phyloP scores from a whole-genome alignment of 164 flowering plant genomes.

The Taxillus chinensis region DNA sequence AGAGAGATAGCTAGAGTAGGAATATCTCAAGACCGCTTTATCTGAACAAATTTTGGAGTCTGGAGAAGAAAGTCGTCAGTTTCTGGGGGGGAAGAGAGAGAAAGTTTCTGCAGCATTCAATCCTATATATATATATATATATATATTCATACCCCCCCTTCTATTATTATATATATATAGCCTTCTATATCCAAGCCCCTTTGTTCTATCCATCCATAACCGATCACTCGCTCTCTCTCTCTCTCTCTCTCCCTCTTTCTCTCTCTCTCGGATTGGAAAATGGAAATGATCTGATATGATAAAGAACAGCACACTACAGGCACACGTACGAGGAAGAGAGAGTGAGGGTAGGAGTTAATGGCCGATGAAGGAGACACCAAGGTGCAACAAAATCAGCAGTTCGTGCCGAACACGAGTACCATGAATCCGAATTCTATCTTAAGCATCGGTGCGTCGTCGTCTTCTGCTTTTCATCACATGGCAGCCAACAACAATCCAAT shows the following conservation, averaged over 20 bases:
- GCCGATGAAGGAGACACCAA: no score
- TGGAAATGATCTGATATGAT: no score
- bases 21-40: constrained; percentile 27
- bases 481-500: constrained; percentile 17
- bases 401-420: no score
- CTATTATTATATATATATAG: no score
- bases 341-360: no score
- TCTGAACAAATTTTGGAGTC: constrained; percentile 20
- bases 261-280: constrained; percentile 2
- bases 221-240: background rate
- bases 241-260: constrained; percentile 8
- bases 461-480: constrained; percentile 20
- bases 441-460: no score
- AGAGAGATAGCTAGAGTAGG: constrained; percentile 8
- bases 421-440: no score
- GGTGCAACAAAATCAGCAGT: no score
- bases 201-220: background rate
- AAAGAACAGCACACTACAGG: no score
- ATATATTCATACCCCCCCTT: no score
- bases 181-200: no score
- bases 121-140: constrained; percentile 6
- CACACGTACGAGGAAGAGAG: no score
- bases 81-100: constrained; percentile 14
- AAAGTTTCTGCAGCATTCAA: constrained; percentile 31
- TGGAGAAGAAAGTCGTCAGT: constrained; percentile 20